phyloP scores from a whole-genome alignment of 495 filamentous ascomycete genomes.

The Hyaloscypha bicolor region DNA sequence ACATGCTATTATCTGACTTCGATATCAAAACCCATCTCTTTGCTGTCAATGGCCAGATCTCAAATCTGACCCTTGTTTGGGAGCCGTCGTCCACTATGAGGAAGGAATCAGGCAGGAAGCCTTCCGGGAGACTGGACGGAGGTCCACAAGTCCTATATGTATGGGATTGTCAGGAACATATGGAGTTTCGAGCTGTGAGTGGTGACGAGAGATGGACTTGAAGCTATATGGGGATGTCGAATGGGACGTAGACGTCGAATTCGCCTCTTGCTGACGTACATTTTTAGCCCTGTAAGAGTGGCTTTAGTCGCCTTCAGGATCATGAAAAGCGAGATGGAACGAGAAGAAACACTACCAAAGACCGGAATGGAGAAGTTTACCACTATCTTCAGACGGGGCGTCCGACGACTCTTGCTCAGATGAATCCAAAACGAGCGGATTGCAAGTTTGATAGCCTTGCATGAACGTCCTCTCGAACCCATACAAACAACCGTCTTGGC shows the following conservation, averaged over 20 bases:
- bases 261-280: conserved; percentile 18
- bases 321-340: not conserved
- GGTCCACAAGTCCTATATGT: not conserved
- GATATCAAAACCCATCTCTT: conserved; percentile 8
- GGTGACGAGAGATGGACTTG: not conserved
- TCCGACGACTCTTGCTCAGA: not conserved
- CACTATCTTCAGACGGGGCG: not conserved
- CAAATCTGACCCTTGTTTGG: not conserved
- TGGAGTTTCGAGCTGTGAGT: conserved; percentile 18
- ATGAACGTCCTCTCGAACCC: not conserved
- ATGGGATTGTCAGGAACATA: not conserved
- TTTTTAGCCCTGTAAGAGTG: conserved; percentile 19
- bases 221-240: conserved; percentile 1
- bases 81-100: not conserved
- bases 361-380: not conserved
- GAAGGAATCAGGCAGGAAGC: conserved; percentile 8
- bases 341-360: not conserved
- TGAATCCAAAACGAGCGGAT: not conserved
- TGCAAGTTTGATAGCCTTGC: not conserved
- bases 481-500: not conserved
- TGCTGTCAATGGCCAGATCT: conserved; percentile 6
- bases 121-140: not conserved
- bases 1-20: conserved; percentile 18
- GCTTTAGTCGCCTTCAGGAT: conserved; percentile 7
- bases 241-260: not conserved